Conservation (phyloP, 441 rosid species). For the Populus hybrid region DNA sequence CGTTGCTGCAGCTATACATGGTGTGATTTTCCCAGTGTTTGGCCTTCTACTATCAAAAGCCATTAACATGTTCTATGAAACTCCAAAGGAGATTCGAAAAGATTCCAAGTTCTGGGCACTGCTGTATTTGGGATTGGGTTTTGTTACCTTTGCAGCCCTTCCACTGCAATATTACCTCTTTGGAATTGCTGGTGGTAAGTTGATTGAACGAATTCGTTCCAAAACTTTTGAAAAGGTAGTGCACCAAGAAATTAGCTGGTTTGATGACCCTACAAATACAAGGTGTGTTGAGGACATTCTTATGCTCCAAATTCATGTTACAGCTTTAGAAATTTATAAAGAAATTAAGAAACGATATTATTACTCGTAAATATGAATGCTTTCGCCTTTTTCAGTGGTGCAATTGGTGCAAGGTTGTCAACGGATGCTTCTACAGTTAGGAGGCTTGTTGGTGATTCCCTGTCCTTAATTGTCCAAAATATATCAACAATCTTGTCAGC, state of each 20-base stretch:
- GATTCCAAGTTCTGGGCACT: constrained; percentile 53
- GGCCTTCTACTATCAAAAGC: constrained; percentile 55
- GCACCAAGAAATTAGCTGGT: constrained; percentile 58
- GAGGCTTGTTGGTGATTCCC: constrained; percentile 59
- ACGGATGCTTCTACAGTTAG: constrained; percentile 57
- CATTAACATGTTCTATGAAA: constrained; percentile 56
- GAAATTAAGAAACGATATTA: background rate
- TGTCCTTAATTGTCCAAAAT: constrained; percentile 59
- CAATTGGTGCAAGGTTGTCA: constrained; percentile 67
- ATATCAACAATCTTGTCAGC: constrained; percentile 46
- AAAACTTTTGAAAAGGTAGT: constrained; percentile 50
- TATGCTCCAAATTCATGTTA: constrained; percentile 4
- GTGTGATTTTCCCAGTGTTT: constrained; percentile 51
- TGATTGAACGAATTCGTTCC: constrained; percentile 42
- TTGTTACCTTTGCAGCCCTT: constrained; percentile 20
- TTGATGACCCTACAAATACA: constrained; percentile 49
- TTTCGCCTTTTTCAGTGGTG: constrained; percentile 41
- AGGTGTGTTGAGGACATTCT: constrained; percentile 34
- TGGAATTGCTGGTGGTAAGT: constrained; percentile 49
- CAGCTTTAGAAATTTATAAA: background rate
- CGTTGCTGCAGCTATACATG: constrained; percentile 50
- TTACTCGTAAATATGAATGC: constrained; percentile 2
- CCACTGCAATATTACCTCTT: constrained; percentile 50
- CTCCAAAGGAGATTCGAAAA: constrained; percentile 28
- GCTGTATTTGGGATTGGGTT: constrained; percentile 33